Percentiles rank a stretch among this genome's conserved stretches.
phyloP scores from a whole-genome alignment of 2,329 filamentous ascomycete species.

The Talaromyces sp. region DNA sequence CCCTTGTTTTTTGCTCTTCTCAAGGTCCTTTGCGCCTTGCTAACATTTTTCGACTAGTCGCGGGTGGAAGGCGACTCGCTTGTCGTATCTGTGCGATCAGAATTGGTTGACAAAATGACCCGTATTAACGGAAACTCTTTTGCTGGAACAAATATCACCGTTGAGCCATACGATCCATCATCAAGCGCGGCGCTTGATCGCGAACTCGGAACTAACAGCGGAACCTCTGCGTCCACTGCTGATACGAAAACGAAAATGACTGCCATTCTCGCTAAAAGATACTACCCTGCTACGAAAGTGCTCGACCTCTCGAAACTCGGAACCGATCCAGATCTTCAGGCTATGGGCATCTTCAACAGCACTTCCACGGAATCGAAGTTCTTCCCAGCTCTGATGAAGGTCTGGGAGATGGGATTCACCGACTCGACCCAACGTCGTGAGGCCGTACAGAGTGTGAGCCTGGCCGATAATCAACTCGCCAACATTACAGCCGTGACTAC shows the following conservation, averaged over 20 bases:
- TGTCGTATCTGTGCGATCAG: conserved; percentile 66
- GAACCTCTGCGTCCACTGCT: conserved; percentile 51
- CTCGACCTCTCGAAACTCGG: conserved; percentile 80
- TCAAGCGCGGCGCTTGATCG: conserved; percentile 24
- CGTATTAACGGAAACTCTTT: conserved; percentile 71
- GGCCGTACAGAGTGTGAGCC: conserved; percentile 77
- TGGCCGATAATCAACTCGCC: conserved; percentile 77
- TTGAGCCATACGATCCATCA: conserved; percentile 52
- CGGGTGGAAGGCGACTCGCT: conserved; percentile 69
- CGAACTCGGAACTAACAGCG: conserved; percentile 29
- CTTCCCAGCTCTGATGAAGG: conserved; percentile 86
- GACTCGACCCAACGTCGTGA: conserved; percentile 71
- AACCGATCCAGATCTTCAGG: conserved; percentile 69
- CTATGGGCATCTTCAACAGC: conserved; percentile 74
- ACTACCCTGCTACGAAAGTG: conserved; percentile 70
- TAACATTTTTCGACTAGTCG: conserved; percentile 72
- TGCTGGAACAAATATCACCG: conserved; percentile 63
- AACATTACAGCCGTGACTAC: conserved; percentile 73
- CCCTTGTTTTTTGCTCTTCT: conserved; percentile 38
- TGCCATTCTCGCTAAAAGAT: conserved; percentile 72
- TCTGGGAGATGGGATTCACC: conserved; percentile 78
- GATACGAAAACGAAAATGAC: conserved; percentile 71
- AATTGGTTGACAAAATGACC: conserved; percentile 65
- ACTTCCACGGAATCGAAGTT: conserved; percentile 78
- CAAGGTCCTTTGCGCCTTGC: conserved; percentile 59